Evolutionary conservation across 1,284 basidiomycete species (phyloP), one percentile per base, ranked within the genome.

Genomic region (Cutaneotrichosporon mucoides): DNA sequence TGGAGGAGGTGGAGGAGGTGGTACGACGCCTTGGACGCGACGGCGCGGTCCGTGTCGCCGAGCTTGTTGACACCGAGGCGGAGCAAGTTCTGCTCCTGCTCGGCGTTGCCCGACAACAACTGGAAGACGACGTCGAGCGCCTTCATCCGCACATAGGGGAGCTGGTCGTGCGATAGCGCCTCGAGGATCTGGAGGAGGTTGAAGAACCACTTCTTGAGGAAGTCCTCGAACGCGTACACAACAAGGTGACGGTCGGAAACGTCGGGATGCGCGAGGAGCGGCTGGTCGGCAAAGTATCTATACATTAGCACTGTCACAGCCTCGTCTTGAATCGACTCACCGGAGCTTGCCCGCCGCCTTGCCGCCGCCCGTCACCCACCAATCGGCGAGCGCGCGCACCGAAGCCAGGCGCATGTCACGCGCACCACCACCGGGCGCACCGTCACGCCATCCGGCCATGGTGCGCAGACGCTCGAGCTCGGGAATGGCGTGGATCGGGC

Each of bases 131-230:
- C 82, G 33, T 82, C 75, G 65, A 92, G 82, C 5, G 88, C 82
- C 77, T 92, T 90, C 1, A 84, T 90, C 53, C 93, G 87, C 56
- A 96, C 88, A 69, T 96, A 98, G 2, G 87, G 82, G 2, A 99
- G 83, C 0, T 91, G 86, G 73, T 98, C 95, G 61, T 92, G 84
- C 2, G 91, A 89, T 59, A 95, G 83, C 44, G 88, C 89, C 84
- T 99, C 95, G 43, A 99, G 84, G 44, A 90, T 84, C 73, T 96
- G 90, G 7, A 99, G 83, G 48, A 98, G 81, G 13, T 87, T 87
- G 79, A 96, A 98, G 81, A 96, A 98, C 77, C 88, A 97, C 69
- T 92, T 93, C 79, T 99, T 99, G 57, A 98, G 79, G 87, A 91
- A 94, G 71, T 99, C 94, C 75, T 99, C 96, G 74, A 95, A 99